Evolutionary conservation across 192 early-diverging fungal genomes (phyloP).

Genomic region (Funneliformis geosporum): DNA sequence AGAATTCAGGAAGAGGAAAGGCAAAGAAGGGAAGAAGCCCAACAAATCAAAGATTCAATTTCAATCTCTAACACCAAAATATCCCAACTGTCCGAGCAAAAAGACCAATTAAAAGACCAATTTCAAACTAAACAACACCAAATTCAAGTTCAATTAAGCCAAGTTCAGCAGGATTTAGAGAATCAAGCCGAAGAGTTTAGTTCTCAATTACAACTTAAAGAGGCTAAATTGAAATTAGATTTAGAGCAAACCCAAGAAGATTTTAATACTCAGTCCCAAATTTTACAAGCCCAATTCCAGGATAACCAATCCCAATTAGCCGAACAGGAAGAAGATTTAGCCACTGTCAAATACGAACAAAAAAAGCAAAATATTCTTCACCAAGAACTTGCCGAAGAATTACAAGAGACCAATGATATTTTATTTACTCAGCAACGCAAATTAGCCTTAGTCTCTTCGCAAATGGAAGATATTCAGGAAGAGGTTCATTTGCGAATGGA

Average conservation of each 20-base stretch:
- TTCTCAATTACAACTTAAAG: neutral
- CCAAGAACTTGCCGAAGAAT: neutral
- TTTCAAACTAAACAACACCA: too few species aligned
- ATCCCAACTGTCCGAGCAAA: too few species aligned
- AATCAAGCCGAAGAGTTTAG: neutral
- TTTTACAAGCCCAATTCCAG: neutral
- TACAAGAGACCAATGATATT: conserved; percentile 16
- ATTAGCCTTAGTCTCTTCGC: conserved; percentile 6
- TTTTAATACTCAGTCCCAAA: neutral
- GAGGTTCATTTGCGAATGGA: conserved; percentile 20
- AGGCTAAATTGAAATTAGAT: neutral
- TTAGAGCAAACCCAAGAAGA: conserved; percentile 9
- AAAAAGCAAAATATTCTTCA: neutral
- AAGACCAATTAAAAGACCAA: too few species aligned
- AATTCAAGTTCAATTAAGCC: neutral
- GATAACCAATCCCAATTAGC: neutral
- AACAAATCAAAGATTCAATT: conserved; percentile 9
- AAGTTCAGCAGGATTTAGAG: neutral
- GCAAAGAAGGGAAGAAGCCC: neutral
- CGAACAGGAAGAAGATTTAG: neutral
- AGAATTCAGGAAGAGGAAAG: neutral
- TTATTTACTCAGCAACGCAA: neutral
- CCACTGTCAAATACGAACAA: neutral
- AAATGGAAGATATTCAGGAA: conserved; percentile 20
- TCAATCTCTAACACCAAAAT: conserved; percentile 3